Evolutionary conservation across 2,329 filamentous ascomycete genomes (phyloP), one percentile per base, ranked within the genome.

Genomic region (Ceratocystis eucalypticola): DNA sequence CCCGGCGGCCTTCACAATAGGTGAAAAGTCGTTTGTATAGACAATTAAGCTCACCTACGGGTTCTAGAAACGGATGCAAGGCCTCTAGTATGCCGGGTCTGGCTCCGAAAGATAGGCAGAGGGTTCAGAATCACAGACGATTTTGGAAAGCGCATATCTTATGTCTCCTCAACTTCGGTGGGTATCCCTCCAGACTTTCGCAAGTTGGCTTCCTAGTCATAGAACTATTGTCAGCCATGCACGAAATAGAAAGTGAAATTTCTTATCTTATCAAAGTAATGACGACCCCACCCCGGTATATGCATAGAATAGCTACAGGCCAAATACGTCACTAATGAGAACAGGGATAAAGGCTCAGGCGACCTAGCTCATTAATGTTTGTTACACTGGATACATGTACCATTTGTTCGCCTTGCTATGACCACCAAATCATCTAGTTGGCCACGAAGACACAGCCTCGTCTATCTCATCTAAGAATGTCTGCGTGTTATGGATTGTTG

Each of bases 401-500:
- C 45, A 44, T 50, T 30, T 20, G 7, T 45, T 25, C 4, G 25
- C 22, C 33, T 46, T 61, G 6, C 17, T 25, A 37, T 5, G 5
- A 37, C 28, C 46, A 33, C 2, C 22, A 41, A 33, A 5, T 33
- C 61, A 65, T n/a, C 44, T 41, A 1, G 64, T 25, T 22, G 92
- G 91, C 94, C 94, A 97, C 25, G 84, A 86, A 61, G 84, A 84
- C 1, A 96, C 91, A 20, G 89, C 88, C 76, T 96, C 91, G 70
- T 95, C 89, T 28, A 97, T 88, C 76, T 96, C 92, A 71, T 95
- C 91, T 70, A 97, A 76, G 74, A 97, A 99, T 0, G 86, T 89
- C 10, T 83, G 82, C 69, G 91, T 91, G 72, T 96, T 99, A 72
- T 96, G 89, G 70, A 99, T 82, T 5, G 84, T 85, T 0, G 94